Evolutionary conservation across 106 monocot genomes (phyloP).

Genomic region (Ottelia alismoides): DNA sequence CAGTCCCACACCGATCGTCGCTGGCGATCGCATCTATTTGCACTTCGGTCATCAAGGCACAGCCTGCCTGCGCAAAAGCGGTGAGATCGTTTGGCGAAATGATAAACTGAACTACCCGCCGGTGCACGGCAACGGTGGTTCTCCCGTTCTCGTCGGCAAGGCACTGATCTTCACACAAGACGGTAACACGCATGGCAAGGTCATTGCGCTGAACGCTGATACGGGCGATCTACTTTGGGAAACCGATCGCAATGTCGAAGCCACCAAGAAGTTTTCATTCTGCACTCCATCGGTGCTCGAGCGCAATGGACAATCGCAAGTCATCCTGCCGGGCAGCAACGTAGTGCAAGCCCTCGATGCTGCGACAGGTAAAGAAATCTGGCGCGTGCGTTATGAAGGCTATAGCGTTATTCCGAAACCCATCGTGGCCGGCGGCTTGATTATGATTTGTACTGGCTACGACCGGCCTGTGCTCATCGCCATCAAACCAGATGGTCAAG

Average conservation of each 20-base stretch:
- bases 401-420: not conserved
- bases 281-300: not conserved
- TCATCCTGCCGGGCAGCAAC: not conserved
- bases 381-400: not conserved
- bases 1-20: no score
- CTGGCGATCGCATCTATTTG: no score
- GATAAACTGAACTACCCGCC: no score
- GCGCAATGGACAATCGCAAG: not conserved
- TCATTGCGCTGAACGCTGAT: not conserved
- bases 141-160: no score
- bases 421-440: not conserved
- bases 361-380: not conserved
- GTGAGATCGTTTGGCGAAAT: no score
- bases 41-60: no score
- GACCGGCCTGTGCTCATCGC: not conserved
- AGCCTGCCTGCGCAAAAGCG: no score
- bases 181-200: not conserved
- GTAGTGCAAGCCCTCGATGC: not conserved
- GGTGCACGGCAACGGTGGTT: no score
- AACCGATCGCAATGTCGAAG: no score
- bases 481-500: not conserved
- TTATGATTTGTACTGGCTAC: not conserved
- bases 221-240: not conserved
- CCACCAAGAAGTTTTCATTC: no score
- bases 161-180: not conserved